These are phyloP conservation scores for Prunus persica DNA, from an alignment of 306 rosid genomes.

Conservation along the genomic window DNA sequence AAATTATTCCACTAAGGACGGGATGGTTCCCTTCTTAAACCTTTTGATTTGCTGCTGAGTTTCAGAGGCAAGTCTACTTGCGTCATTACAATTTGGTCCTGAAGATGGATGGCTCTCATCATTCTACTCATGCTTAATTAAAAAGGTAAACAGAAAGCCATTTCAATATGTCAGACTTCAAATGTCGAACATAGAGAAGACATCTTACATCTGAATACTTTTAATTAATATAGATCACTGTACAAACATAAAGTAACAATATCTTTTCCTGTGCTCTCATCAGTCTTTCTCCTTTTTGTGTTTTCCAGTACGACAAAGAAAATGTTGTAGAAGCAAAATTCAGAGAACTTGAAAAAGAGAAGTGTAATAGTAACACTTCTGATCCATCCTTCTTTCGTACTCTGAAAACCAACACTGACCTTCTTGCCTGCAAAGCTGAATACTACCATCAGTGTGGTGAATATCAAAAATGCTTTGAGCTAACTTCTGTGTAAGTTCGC, in stretches of 20 bases:
- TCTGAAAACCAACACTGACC: conserved; percentile 77
- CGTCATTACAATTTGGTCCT: conserved; percentile 78
- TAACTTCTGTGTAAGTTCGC: conserved; percentile 79
- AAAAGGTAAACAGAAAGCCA: conserved; percentile 59
- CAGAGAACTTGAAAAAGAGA: conserved; percentile 73
- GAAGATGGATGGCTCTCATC: conserved; percentile 96
- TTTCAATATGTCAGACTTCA: conserved; percentile 18
- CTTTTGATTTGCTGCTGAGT: conserved; percentile 29
- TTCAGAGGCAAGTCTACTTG: conserved; percentile 73
- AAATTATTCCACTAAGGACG: neutral
- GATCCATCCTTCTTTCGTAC: conserved; percentile 59
- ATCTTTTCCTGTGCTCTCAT: conserved; percentile 10
- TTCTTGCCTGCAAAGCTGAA: conserved; percentile 97
- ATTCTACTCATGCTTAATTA: conserved; percentile 83
- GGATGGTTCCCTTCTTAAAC: conserved; percentile 3
- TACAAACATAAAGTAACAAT: neutral
- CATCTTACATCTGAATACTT: conserved; percentile 2
- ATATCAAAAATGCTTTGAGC: conserved; percentile 94
- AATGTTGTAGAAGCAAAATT: conserved; percentile 74
- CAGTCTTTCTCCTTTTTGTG: conserved; percentile 17
- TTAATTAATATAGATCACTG: neutral
- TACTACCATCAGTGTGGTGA: conserved; percentile 95
- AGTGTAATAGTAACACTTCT: conserved; percentile 58
- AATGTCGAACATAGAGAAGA: conserved; percentile 8
- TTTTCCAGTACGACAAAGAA: conserved; percentile 82